Evolutionary conservation across 208 protist species (phyloP).

Genomic region (Trypanosoma platydactyli): DNA sequence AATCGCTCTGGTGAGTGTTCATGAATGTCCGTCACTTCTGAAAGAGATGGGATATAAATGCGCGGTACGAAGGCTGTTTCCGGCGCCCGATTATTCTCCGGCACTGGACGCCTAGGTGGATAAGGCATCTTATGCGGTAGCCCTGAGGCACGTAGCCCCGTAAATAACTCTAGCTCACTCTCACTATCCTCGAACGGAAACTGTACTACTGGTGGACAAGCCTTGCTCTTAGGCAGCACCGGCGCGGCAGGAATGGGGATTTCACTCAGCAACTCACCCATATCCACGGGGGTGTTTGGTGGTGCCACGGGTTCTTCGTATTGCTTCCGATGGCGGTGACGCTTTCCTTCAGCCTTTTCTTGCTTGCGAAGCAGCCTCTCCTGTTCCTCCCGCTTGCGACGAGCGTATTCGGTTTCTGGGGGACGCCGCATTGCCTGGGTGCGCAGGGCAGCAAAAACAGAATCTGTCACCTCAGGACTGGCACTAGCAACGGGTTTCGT

Average conservation of each 20-base stretch:
- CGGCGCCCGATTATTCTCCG: slow-evolving; percentile 53
- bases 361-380: slow-evolving; percentile 40
- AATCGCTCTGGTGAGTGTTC: slow-evolving; percentile 68
- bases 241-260: not conserved
- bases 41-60: not conserved
- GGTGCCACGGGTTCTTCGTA: not conserved
- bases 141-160: not conserved
- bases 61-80: slow-evolving; percentile 20
- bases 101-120: slow-evolving; percentile 31
- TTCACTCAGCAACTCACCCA: not conserved
- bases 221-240: not conserved
- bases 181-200: no score
- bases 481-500: slow-evolving; percentile 32
- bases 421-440: slow-evolving; percentile 5
- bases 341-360: not conserved
- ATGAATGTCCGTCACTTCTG: slow-evolving; percentile 38
- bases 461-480: slow-evolving; percentile 13
- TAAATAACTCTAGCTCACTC: not conserved
- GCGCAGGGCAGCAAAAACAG: slow-evolving; percentile 58
- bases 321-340: not conserved
- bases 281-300: not conserved
- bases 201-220: not conserved
- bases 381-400: slow-evolving; percentile 56
- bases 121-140: not conserved
- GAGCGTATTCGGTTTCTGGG: slow-evolving; percentile 40